Percentiles rank a stretch among this genome's conserved stretches.
phyloP scores from a whole-genome alignment of 768 basidiomycete species.

The Cubamyces lactineus region DNA sequence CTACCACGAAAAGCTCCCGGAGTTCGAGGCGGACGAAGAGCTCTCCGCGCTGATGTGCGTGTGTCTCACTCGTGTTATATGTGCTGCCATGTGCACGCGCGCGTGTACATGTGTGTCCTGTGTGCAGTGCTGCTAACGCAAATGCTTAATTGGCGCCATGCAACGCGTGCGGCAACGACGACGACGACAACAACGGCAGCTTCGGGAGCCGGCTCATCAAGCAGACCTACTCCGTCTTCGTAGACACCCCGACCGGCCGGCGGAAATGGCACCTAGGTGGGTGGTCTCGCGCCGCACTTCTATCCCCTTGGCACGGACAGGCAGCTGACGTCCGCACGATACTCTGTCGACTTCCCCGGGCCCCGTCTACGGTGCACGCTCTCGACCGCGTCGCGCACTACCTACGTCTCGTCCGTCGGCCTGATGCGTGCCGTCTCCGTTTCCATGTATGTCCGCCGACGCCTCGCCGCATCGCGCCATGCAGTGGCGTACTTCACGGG shows the following conservation, averaged over 20 bases:
- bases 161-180: too few species aligned
- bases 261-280: constrained; percentile 83
- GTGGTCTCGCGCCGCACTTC: constrained; percentile 31
- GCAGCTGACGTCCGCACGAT: constrained; percentile 3
- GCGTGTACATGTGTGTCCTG: constrained; percentile 26
- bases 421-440: constrained; percentile 3
- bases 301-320: constrained; percentile 6
- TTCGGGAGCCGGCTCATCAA: constrained; percentile 59
- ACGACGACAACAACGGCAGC: too few species aligned
- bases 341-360: too few species aligned
- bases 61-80: background rate
- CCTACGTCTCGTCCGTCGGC: background rate
- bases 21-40: constrained; percentile 30
- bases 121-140: constrained; percentile 9
- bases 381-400: background rate
- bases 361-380: constrained; percentile 4
- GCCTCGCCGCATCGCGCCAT: background rate
- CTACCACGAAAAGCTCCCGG: constrained; percentile 68
- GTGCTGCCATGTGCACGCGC: constrained; percentile 26
- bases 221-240: constrained; percentile 81
- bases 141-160: background rate
- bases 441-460: background rate
- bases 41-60: constrained; percentile 32
- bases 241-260: constrained; percentile 64
- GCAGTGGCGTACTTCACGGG: constrained; percentile 44